Evolutionary conservation across 2,329 filamentous ascomycete species (phyloP), one percentile per base, ranked within the genome.

Genomic region (Monilinia polystroma): DNA sequence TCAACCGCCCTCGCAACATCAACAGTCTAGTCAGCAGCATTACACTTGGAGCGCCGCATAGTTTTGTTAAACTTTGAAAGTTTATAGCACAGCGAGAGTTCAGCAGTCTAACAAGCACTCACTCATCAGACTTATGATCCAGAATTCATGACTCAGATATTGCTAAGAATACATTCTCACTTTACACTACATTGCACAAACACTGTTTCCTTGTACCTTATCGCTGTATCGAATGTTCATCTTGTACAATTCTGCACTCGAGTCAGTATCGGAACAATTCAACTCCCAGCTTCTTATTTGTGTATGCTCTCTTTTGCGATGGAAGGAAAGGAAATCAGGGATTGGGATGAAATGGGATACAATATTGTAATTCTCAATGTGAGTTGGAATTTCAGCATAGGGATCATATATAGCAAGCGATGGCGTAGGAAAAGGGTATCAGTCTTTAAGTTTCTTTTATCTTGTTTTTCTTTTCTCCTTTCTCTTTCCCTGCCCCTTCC

Each of bases 11-110:
- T 56, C 55, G 32, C 59, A 68, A 55, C 53, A 62, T 47, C 56
- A 47, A 62, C 58, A 62, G 32, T 49, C 56, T 29, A 57, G 62
- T 26, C 71, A 72, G 35, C 67, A 70, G 41, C 72, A 73, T 62
- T 76, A 76, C 64, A 73, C 72, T 6, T 76, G 74, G 73, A 73
- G 70, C 66, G 66, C 70, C 35, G 56, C 68, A 56, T 74, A 63
- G 20, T 29, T 43, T 56, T 41, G 18, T 35, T 20, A 47, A 41
- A 54, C 12, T 23, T 6, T 23, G 12, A 26, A 23, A 26, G 1
- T 23, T 45, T n/a, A 51, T 10, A 62, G 29, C 32, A 38, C 38
- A 4, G 20, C n/a, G 32, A 20, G n/a, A 62, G 51, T 38, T 51
- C 45, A 26, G 29, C 45, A 43, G 55, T 43, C 43, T 16, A 32